Base-by-base conservation (phyloP, 2,329 filamentous ascomycete species). In the Phyllosticta capitalensis region DNA sequence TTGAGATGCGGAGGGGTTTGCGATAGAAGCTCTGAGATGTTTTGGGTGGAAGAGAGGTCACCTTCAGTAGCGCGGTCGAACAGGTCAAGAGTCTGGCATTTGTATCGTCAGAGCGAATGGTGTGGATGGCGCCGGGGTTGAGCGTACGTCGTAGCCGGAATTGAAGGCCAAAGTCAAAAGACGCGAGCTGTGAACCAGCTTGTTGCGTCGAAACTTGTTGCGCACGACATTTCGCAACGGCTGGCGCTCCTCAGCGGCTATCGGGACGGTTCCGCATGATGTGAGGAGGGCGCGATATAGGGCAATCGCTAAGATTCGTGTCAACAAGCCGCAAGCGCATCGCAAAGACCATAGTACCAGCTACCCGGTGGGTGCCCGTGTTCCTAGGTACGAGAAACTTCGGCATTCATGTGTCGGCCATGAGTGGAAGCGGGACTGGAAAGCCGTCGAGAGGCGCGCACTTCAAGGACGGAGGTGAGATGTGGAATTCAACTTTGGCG, bases 231-330 rank as follows among this genome's bases (percentile, higher is more conserved):
- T 78, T 56, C 76, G 74, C 58, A 90, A 72, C 0, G 83, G 81
- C 60, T 78, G 72, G 60, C 67, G 67, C 19, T 81, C 75, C 67
- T 76, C 66, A 1, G 82, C 79, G 28, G 52, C 38, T 1, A 89
- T 72, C 1, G 79, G 74, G 33, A 87, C 73, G 49, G 72, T 75
- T 28, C 75, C 71, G 61, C 79, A 83, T 72, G 83, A 80, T 63
- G 78, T 78, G 56, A 90, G 74, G 59, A 92, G 81, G 38, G 87
- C 84, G 63, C 86, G 81, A 74, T 87, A 92, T 54, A 92, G 83
- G 55, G 88, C 86, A 63, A 89, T 79, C 68, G 83, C 85, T 86
- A 59, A 10, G 19, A 6, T 55, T 20, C 6, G 19, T 10, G n/a
- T 45, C n/a, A 28, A 24, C 33, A 20, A 24, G 55, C 12, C 5